These are phyloP conservation scores for Tetrapisispora pingtungensis DNA, from an alignment of 805 yeast genomes.

Conservation along the genomic window DNA sequence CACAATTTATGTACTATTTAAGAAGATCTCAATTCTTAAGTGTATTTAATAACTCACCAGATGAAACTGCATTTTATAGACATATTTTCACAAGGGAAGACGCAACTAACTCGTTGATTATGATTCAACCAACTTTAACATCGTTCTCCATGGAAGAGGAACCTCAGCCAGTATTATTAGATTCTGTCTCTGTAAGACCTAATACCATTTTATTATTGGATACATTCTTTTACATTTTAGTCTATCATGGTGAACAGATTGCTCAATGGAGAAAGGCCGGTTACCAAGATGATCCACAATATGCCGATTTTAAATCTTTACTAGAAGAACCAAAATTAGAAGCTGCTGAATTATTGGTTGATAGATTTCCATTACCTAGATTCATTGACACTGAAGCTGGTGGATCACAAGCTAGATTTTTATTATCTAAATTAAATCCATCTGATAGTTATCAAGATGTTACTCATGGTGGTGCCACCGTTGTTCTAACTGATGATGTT, in stretches of 20 bases:
- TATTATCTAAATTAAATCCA: conserved; percentile 90
- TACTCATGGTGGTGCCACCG: conserved; percentile 47
- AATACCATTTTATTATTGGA: conserved; percentile 82
- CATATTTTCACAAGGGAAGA: conserved; percentile 88
- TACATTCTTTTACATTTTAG: conserved; percentile 92
- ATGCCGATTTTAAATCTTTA: conserved; percentile 75
- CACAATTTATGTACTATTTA: conserved; percentile 91
- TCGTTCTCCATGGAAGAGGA: conserved; percentile 76
- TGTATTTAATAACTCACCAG: conserved; percentile 96
- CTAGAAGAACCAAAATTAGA: conserved; percentile 84
- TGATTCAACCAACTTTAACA: conserved; percentile 96
- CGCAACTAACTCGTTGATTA: conserved; percentile 81
- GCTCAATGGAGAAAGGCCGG: conserved; percentile 96
- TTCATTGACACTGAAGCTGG: conserved; percentile 97
- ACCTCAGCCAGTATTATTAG: conserved; percentile 85
- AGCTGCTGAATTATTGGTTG: conserved; percentile 83
- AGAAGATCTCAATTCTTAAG: conserved; percentile 94
- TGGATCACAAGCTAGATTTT: conserved; percentile 95
- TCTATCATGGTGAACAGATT: conserved; percentile 89
- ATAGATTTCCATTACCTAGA: conserved; percentile 95
- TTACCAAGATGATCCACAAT: conserved; percentile 84
- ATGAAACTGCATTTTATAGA: conserved; percentile 94
- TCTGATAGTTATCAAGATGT: conserved; percentile 65
- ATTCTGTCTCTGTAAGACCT: conserved; percentile 83
- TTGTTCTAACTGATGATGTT: conserved; percentile 94